Percentiles rank a stretch among this genome's conserved stretches.
Conservation (phyloP, 2,329 filamentous ascomycete species). For the Ophiostoma perfectum region DNA sequence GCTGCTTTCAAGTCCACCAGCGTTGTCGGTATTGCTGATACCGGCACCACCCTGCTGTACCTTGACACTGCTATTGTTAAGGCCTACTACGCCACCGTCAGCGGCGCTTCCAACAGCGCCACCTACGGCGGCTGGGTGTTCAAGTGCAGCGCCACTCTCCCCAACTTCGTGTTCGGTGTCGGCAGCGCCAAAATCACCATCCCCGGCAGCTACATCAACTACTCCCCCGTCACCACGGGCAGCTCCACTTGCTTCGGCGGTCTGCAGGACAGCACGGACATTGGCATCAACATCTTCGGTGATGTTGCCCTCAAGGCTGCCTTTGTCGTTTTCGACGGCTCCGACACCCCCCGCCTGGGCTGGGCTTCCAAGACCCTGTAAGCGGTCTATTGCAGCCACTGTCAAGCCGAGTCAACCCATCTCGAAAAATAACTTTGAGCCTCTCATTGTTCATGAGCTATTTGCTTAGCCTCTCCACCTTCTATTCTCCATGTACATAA, state of each 20-base stretch:
- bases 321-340: conserved; percentile 34
- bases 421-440: neutral
- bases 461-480: neutral
- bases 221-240: conserved; percentile 29
- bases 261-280: conserved; percentile 31
- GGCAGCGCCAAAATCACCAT: conserved; percentile 33
- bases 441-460: neutral
- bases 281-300: conserved; percentile 33
- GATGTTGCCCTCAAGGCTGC: conserved; percentile 33
- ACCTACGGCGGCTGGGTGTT: conserved; percentile 37
- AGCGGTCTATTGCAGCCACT: neutral
- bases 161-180: conserved; percentile 36
- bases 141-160: conserved; percentile 34
- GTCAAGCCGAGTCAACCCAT: neutral
- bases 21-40: conserved; percentile 37
- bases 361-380: conserved; percentile 27
- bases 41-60: conserved; percentile 41
- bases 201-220: conserved; percentile 36
- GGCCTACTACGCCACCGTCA: conserved; percentile 38
- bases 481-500: neutral
- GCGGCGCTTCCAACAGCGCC: conserved; percentile 34
- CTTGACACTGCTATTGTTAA: conserved; percentile 35
- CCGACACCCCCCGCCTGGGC: conserved; percentile 32
- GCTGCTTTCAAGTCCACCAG: conserved; percentile 41
- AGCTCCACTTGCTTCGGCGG: conserved; percentile 36